These are phyloP conservation scores for Moelleriella libera DNA, from an alignment of 2,329 filamentous ascomycete genomes.

Conservation along the genomic window DNA sequence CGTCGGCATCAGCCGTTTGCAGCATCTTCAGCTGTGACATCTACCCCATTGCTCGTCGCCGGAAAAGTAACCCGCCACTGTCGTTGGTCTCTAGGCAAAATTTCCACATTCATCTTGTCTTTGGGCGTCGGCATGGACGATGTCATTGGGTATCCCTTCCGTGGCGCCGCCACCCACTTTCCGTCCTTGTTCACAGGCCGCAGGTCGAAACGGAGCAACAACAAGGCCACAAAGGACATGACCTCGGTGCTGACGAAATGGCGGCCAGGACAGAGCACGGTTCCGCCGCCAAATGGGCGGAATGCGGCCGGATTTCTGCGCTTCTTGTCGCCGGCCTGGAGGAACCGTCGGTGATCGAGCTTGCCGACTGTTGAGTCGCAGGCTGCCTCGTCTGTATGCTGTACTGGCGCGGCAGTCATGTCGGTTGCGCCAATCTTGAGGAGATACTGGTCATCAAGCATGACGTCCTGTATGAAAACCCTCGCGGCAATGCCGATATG, in stretches of 20 bases:
- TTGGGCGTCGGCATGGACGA: background rate
- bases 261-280: slow-evolving; percentile 2
- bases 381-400: background rate
- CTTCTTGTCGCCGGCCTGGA: background rate
- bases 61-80: slow-evolving; percentile 1
- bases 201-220: slow-evolving; percentile 2
- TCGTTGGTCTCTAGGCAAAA: background rate
- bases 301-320: background rate
- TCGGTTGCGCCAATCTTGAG: slow-evolving; percentile 1
- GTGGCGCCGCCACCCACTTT: slow-evolving; percentile 1
- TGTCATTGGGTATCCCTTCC: background rate
- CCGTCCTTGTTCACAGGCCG: background rate
- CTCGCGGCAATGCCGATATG: slow-evolving; percentile 1
- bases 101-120: background rate
- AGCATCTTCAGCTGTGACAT: background rate
- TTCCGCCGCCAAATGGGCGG: slow-evolving; percentile 2
- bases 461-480: background rate
- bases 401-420: background rate
- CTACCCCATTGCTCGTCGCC: background rate
- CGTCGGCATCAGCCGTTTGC: background rate
- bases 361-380: slow-evolving; percentile 1
- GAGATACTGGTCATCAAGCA: slow-evolving; percentile 1
- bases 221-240: slow-evolving; percentile 1
- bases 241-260: slow-evolving; percentile 3
- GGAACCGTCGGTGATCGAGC: slow-evolving; percentile 3